These are phyloP conservation scores for Myochromella boudieri DNA, from an alignment of 768 basidiomycete species.

Conservation along the genomic window DNA sequence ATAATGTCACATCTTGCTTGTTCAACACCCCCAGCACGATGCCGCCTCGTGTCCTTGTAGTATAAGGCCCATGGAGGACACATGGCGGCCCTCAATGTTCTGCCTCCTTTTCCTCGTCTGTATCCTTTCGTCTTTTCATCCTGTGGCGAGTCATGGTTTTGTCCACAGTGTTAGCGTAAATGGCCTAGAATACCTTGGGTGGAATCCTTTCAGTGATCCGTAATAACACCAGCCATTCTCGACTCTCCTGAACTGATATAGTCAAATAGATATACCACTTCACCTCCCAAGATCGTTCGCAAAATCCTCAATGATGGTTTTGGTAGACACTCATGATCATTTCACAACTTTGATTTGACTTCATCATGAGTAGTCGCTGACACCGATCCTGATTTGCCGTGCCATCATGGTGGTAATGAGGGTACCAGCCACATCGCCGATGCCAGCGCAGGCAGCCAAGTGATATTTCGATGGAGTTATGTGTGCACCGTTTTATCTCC, in stretches of 20 bases:
- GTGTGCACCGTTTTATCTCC: slow-evolving; percentile 27
- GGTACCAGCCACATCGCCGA: slow-evolving; percentile 35
- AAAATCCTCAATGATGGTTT: slow-evolving; percentile 35
- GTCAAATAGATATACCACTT: slow-evolving; percentile 24
- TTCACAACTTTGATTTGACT: neutral
- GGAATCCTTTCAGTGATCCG: slow-evolving; percentile 40
- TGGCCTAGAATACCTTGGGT: slow-evolving; percentile 33
- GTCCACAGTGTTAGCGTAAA: slow-evolving; percentile 31
- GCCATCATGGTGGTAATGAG: slow-evolving; percentile 40
- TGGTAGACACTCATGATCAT: slow-evolving; percentile 18
- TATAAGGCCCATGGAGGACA: too few relatives aligned
- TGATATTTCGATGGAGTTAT: slow-evolving; percentile 44
- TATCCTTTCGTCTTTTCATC: too few relatives aligned
- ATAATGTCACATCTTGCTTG: slow-evolving; percentile 1
- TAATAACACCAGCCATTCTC: slow-evolving; percentile 20
- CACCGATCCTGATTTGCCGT: slow-evolving; percentile 39
- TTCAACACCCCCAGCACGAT: too few relatives aligned
- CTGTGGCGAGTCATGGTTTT: slow-evolving; percentile 34
- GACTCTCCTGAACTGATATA: slow-evolving; percentile 7
- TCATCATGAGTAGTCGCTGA: slow-evolving; percentile 20
- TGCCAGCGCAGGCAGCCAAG: slow-evolving; percentile 38
- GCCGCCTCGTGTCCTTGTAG: too few relatives aligned
- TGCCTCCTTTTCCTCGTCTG: too few relatives aligned
- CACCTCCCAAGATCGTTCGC: slow-evolving; percentile 31
- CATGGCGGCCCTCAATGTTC: too few relatives aligned